A percentile compares a stretch with the other conserved stretches of the same genome.
These are phyloP conservation scores for Colletotrichum sp. DNA, from an alignment of 2,329 filamentous ascomycete genomes.

Conservation along the genomic window DNA sequence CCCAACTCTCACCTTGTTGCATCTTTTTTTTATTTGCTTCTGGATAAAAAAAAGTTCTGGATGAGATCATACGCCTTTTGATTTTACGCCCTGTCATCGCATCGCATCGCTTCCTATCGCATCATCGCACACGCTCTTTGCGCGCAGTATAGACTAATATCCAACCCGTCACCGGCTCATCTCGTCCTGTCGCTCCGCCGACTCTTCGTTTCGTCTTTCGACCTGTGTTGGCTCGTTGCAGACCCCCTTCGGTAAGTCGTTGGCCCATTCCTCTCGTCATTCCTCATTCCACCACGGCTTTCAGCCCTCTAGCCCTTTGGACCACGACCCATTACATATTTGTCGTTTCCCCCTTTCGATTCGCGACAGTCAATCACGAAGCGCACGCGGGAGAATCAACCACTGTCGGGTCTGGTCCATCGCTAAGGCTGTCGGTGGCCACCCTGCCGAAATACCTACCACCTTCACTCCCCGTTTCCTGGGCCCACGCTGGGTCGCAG, in stretches of 20 bases:
- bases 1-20: background rate
- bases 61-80: conserved; percentile 19
- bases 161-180: background rate
- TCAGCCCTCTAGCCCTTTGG: background rate
- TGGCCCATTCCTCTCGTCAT: conserved; percentile 12
- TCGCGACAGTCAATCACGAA: background rate
- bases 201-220: background rate
- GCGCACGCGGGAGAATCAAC: background rate
- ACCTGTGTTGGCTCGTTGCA: background rate
- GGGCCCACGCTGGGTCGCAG: conserved; percentile 8
- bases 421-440: conserved; percentile 9
- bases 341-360: background rate
- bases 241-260: conserved; percentile 12
- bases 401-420: background rate
- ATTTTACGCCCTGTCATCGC: background rate
- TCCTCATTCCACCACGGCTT: conserved; percentile 2
- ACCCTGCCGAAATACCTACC: conserved; percentile 10
- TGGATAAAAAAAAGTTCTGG: conserved; percentile 19
- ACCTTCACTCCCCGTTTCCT: conserved; percentile 5
- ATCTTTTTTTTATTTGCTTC: conserved; percentile 8
- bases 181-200: background rate
- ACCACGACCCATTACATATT: conserved; percentile 4
- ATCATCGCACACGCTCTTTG: background rate
- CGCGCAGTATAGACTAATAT: conserved; percentile 19
- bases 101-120: background rate